Conservation (phyloP, 148 eudicot genomes). For the Rheum nobile region DNA sequence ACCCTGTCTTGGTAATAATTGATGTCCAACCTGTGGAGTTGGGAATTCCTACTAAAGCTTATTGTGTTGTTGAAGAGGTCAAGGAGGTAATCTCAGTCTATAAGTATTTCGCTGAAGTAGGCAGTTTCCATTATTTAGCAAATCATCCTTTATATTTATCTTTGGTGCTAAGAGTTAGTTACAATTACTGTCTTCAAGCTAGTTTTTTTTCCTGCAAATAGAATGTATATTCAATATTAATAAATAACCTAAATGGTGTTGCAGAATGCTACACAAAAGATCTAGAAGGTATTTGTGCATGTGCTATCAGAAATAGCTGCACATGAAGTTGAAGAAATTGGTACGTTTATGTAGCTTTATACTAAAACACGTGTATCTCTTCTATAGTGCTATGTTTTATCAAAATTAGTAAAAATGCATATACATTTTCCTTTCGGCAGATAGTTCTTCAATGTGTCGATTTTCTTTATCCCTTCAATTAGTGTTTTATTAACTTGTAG, state of each 20-base stretch:
- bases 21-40: slow-evolving; percentile 98
- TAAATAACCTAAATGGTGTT: slow-evolving; percentile 10
- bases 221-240: neutral
- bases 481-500: slow-evolving; percentile 25
- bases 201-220: neutral
- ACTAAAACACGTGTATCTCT: neutral
- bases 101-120: neutral
- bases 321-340: slow-evolving; percentile 98
- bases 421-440: neutral
- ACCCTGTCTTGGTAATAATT: slow-evolving; percentile 89
- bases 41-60: slow-evolving; percentile 97
- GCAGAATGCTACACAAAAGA: slow-evolving; percentile 97
- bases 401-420: neutral
- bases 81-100: slow-evolving; percentile 56
- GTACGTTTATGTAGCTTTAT: slow-evolving; percentile 24
- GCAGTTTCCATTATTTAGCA: neutral
- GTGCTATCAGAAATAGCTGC: slow-evolving; percentile 96
- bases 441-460: neutral
- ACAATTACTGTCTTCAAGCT: neutral
- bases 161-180: neutral
- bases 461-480: neutral
- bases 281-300: slow-evolving; percentile 93
- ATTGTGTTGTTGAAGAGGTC: slow-evolving; percentile 96
- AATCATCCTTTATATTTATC: neutral
- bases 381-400: neutral